Percentiles rank a stretch among this genome's conserved stretches.
These are phyloP conservation scores for Corchorus olitorius DNA, from an alignment of 345 rosid genomes.

Conservation along the genomic window DNA sequence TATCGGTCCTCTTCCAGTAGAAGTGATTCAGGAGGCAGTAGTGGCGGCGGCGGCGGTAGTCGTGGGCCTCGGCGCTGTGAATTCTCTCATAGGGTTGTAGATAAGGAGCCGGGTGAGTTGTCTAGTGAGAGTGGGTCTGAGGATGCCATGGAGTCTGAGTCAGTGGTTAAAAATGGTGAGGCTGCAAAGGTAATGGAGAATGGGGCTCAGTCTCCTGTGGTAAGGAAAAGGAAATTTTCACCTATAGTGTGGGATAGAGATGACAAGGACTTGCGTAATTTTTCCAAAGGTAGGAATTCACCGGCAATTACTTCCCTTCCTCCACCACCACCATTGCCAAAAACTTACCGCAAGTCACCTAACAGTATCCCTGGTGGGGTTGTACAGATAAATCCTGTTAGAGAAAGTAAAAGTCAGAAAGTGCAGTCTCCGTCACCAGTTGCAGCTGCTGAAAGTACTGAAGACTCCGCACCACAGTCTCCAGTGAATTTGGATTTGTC, in stretches of 20 bases:
- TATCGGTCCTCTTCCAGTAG: conserved; percentile 54
- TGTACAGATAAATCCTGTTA: conserved; percentile 43
- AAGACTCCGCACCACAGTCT: conserved; percentile 34
- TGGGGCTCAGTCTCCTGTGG: conserved; percentile 47
- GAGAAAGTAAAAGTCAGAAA: conserved; percentile 30
- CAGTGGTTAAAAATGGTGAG: conserved; percentile 44
- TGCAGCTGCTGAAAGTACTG: conserved; percentile 33
- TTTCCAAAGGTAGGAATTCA: conserved; percentile 42
- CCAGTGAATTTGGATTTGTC: conserved; percentile 36
- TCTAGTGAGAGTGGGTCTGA: conserved; percentile 99
- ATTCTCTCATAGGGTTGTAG: conserved; percentile 46
- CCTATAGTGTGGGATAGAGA: conserved; percentile 98
- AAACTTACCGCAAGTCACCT: conserved; percentile 47
- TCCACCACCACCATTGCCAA: conserved; percentile 61
- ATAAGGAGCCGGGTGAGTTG: conserved; percentile 98
- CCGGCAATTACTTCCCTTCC: conserved; percentile 41
- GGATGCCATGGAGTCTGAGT: conserved; percentile 60
- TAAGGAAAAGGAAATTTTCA: conserved; percentile 89
- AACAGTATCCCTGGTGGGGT: conserved; percentile 40
- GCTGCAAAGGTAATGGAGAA: conserved; percentile 51
- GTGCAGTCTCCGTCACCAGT: conserved; percentile 36
- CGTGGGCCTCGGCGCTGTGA: conserved; percentile 43
- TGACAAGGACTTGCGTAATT: conserved; percentile 48
- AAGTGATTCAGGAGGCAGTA: conserved; percentile 55
- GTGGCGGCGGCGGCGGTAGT: conserved; percentile 43